Base-by-base conservation (phyloP, 1,284 basidiomycete species). In the Malassezia slooffiae region DNA sequence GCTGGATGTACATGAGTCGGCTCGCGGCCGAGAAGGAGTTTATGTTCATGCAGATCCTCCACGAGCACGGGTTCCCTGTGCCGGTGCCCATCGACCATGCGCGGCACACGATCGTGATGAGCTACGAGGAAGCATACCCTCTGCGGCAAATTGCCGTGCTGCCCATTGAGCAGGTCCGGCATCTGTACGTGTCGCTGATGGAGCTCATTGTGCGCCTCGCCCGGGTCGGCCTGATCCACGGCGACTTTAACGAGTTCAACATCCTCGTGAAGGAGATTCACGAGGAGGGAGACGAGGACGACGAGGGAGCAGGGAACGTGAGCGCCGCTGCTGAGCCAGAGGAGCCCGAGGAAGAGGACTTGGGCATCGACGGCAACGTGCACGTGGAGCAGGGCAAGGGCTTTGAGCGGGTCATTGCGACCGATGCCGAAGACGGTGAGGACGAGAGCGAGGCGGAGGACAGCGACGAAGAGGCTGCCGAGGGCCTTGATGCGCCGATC, bases 1-100 rank as follows among this genome's bases (percentile, higher is more conserved):
- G 86, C 22, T 99, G 91, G 91, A 95, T 97, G 90, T 97, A 95
- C 73, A 89, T 99, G 86, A 91, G 87, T 41, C 79, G 91, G 21
- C 73, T 99, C 34, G 83, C 89, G 9, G 91, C 91, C 5, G 82
- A 91, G 72, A 96, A 96, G 70, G 91, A 99, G 70, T 97, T 82
- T 76, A 86, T 87, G 0, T 99, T 96, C 70, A 93, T 99, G 88
- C 93, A 93, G 86, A 81, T 95, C 24, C 75, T 99, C n/a, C 77
- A 95, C 69, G 81, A 91, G 58, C 82, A 96, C 63, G 80, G 77
- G 7, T 96, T 96, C 65, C 91, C 93, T 0, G 87, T 99, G 0
- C 91, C 91, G 3, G 76, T 76, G 42, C 91, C 93, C 0, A 80
- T 96, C 49, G 91, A 95, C 70, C 90, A 97, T 72, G 82, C 85